Conservation (phyloP, 2,329 filamentous ascomycete genomes). For the Meredithiella fracta region DNA sequence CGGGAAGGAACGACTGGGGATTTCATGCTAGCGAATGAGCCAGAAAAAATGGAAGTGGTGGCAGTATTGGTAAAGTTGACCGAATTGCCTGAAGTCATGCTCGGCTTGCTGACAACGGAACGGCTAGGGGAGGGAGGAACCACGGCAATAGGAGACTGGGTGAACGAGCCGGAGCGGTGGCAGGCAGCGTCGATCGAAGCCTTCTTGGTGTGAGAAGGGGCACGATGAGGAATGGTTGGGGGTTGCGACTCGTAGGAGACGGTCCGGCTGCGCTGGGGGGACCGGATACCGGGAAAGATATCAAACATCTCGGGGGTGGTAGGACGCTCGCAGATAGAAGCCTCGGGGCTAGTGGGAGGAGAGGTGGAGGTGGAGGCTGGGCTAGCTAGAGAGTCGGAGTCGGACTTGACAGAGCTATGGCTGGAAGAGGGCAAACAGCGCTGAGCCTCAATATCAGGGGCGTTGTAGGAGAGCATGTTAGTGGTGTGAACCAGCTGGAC, state of each 20-base stretch:
- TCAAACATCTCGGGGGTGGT: constrained; percentile 45
- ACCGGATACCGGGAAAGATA: constrained; percentile 28
- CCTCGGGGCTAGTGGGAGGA: constrained; percentile 52
- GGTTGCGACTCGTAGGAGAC: constrained; percentile 29
- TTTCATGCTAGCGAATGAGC: constrained; percentile 18
- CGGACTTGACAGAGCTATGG: constrained; percentile 36
- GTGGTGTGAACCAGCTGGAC: constrained; percentile 82
- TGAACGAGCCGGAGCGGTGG: constrained; percentile 39
- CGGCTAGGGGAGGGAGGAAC: constrained; percentile 35
- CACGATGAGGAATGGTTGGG: constrained; percentile 59
- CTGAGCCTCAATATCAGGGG: constrained; percentile 51
- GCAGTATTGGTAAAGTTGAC: constrained; percentile 10
- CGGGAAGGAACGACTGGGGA: constrained; percentile 19
- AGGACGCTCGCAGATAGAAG: constrained; percentile 37
- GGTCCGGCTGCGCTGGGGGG: constrained; percentile 22
- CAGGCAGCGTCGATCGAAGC: constrained; percentile 58
- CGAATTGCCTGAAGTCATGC: constrained; percentile 18
- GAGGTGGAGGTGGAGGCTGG: constrained; percentile 36
- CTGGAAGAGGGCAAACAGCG: constrained; percentile 33
- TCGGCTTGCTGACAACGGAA: constrained; percentile 19
- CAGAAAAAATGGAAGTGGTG: constrained; percentile 1
- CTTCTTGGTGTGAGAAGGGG: constrained; percentile 78
- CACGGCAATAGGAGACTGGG: constrained; percentile 40
- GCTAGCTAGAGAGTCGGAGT: constrained; percentile 56
- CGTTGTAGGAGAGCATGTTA: constrained; percentile 90